phyloP scores from a whole-genome alignment of 2,329 filamentous ascomycete genomes.

The Fusarium sp. region DNA sequence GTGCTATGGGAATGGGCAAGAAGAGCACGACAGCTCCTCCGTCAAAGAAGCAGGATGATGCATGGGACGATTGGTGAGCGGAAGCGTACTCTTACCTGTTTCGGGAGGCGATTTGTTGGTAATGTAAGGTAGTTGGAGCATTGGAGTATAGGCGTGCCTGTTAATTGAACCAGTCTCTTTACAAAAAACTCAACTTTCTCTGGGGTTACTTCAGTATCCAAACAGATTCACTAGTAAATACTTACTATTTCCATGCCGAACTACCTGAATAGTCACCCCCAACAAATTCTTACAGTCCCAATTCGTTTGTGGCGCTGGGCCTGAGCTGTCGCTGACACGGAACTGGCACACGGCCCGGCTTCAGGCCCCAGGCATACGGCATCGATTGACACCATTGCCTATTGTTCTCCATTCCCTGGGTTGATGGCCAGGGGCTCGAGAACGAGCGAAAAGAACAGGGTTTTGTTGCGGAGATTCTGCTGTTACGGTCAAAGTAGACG shows the following conservation, averaged over 20 bases:
- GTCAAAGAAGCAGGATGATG: conserved; percentile 63
- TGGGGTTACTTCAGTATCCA: conserved; percentile 20
- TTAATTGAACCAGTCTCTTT: conserved; percentile 34
- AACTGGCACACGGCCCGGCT: too few species aligned
- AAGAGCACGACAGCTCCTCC: conserved; percentile 50
- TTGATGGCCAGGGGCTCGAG: too few species aligned
- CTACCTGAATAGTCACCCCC: neutral
- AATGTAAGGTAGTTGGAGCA: conserved; percentile 44
- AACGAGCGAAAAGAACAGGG: too few species aligned
- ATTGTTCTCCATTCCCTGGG: too few species aligned
- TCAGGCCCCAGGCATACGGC: too few species aligned
- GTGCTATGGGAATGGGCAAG: conserved; percentile 69
- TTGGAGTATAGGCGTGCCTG: conserved; percentile 48
- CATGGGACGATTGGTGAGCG: conserved; percentile 73
- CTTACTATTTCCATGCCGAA: neutral
- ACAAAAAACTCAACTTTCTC: conserved; percentile 13
- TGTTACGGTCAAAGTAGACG: too few species aligned
- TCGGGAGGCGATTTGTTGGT: conserved; percentile 16
- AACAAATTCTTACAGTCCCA: neutral
- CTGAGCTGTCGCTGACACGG: neutral
- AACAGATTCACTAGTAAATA: conserved; percentile 12
- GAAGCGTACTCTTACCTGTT: conserved; percentile 4
- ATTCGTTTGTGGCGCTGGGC: neutral
- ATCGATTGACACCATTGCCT: too few species aligned
- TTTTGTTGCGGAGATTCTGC: too few species aligned